These are phyloP conservation scores for Penicillium vulpinum DNA, from an alignment of 2,329 filamentous ascomycete genomes.

Conservation along the genomic window DNA sequence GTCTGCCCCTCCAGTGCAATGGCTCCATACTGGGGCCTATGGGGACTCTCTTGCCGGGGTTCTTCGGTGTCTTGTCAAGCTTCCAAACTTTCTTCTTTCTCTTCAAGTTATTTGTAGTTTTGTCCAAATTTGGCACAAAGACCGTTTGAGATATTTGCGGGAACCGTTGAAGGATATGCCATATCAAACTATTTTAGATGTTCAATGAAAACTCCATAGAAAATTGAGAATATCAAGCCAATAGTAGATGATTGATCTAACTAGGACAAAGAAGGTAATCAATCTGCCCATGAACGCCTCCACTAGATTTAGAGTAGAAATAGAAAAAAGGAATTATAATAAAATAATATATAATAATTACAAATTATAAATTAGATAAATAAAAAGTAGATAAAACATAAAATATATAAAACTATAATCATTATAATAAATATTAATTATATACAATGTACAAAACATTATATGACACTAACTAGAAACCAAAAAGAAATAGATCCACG, in stretches of 20 bases:
- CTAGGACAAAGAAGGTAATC: neutral
- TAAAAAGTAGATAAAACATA: slow-evolving; percentile 3
- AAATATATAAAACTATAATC: slow-evolving; percentile 12
- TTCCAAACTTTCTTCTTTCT: neutral
- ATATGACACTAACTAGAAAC: neutral
- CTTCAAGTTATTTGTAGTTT: neutral
- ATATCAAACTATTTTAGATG: neutral
- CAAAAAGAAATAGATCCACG: slow-evolving; percentile 13
- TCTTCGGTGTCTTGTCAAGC: neutral
- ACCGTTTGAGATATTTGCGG: neutral
- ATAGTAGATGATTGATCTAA: slow-evolving; percentile 6
- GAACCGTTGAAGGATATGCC: neutral
- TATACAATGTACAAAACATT: too few relatives aligned
- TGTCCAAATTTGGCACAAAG: slow-evolving; percentile 29
- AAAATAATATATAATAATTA: slow-evolving; percentile 8
- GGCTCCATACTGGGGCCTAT: neutral
- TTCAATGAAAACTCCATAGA: neutral
- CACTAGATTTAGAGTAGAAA: slow-evolving; percentile 1
- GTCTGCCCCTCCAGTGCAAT: slow-evolving; percentile 1
- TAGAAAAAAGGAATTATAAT: slow-evolving; percentile 1
- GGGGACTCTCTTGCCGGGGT: neutral
- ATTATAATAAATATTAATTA: neutral
- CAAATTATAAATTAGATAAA: slow-evolving; percentile 1
- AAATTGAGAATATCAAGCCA: neutral
- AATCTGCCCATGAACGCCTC: neutral